phyloP scores from a whole-genome alignment of 2,329 filamentous ascomycete species.

The Trichoderma asperellum region DNA sequence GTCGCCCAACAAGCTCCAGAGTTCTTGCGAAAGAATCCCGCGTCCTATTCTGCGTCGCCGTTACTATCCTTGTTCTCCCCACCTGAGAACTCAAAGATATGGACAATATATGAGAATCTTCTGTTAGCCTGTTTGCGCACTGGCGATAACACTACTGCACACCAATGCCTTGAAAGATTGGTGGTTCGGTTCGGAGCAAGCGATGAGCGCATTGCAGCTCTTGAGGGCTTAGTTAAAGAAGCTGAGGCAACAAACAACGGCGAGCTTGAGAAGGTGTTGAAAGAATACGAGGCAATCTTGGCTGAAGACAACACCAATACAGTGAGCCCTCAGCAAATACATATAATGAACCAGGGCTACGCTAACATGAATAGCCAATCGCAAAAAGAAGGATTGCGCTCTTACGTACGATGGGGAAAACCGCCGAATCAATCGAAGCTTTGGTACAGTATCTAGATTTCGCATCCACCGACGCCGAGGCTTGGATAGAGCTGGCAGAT shows the following conservation, averaged over 20 bases:
- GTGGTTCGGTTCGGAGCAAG: constrained; percentile 77
- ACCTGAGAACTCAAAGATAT: constrained; percentile 76
- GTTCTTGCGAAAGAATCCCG: constrained; percentile 58
- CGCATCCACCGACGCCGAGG: constrained; percentile 87
- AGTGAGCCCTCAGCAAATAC: constrained; percentile 52
- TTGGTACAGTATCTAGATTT: constrained; percentile 78
- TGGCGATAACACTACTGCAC: constrained; percentile 78
- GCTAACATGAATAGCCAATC: constrained; percentile 65
- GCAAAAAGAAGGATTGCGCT: constrained; percentile 83
- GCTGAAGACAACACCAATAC: constrained; percentile 77
- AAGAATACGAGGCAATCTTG: constrained; percentile 77
- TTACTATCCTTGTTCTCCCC: constrained; percentile 58
- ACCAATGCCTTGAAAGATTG: constrained; percentile 73
- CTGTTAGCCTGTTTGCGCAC: constrained; percentile 82
- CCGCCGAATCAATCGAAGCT: constrained; percentile 72
- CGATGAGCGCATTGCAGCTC: constrained; percentile 85
- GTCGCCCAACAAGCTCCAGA: constrained; percentile 64
- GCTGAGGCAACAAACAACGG: constrained; percentile 70
- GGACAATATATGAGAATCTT: constrained; percentile 85
- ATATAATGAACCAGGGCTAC: constrained; percentile 21
- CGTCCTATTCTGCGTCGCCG: constrained; percentile 58
- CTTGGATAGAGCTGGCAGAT: constrained; percentile 90
- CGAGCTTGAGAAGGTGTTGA: constrained; percentile 70
- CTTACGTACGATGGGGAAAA: constrained; percentile 71
- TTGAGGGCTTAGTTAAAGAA: constrained; percentile 83